Evolutionary conservation across 1,284 basidiomycete genomes (phyloP).

Genomic region (Ustilago lituana): DNA sequence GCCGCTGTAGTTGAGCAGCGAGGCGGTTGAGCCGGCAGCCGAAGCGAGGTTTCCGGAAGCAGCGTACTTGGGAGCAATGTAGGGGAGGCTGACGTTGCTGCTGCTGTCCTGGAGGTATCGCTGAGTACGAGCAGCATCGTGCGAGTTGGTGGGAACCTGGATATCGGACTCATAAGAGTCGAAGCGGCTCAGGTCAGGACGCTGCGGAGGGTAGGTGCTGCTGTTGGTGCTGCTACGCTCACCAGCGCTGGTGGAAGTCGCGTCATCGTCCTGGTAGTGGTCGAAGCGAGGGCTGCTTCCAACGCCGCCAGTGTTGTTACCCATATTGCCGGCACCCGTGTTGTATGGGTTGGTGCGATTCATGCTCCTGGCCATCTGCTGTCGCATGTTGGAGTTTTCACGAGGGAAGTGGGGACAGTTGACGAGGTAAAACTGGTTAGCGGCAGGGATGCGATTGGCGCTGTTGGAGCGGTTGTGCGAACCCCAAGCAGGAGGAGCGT

Average conservation of each 20-base stretch:
- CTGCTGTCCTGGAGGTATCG: conserved; percentile 48
- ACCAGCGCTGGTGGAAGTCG: background rate
- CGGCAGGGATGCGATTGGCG: conserved; percentile 18
- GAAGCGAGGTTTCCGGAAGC: conserved; percentile 19
- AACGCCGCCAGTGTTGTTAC: conserved; percentile 10
- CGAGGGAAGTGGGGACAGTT: conserved; percentile 42
- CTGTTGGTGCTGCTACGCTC: conserved; percentile 9
- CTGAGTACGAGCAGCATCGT: conserved; percentile 38
- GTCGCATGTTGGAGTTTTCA: conserved; percentile 30
- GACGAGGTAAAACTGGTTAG: conserved; percentile 33
- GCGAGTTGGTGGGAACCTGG: conserved; percentile 29
- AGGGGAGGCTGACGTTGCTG: conserved; percentile 39
- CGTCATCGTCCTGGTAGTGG: conserved; percentile 11
- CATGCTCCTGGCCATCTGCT: conserved; percentile 26
- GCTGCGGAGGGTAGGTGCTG: conserved; percentile 28
- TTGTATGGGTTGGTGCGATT: conserved; percentile 25
- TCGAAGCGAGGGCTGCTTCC: conserved; percentile 33
- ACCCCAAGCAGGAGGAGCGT: conserved; percentile 4
- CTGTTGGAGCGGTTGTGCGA: conserved; percentile 25
- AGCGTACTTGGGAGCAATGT: conserved; percentile 40
- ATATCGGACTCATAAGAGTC: conserved; percentile 43
- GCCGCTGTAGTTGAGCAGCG: conserved; percentile 39
- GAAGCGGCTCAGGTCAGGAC: conserved; percentile 24
- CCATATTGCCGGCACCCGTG: conserved; percentile 15
- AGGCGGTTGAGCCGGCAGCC: conserved; percentile 26